These are phyloP conservation scores for Sophora flavescens DNA, from an alignment of 306 rosid genomes.

Conservation along the genomic window DNA sequence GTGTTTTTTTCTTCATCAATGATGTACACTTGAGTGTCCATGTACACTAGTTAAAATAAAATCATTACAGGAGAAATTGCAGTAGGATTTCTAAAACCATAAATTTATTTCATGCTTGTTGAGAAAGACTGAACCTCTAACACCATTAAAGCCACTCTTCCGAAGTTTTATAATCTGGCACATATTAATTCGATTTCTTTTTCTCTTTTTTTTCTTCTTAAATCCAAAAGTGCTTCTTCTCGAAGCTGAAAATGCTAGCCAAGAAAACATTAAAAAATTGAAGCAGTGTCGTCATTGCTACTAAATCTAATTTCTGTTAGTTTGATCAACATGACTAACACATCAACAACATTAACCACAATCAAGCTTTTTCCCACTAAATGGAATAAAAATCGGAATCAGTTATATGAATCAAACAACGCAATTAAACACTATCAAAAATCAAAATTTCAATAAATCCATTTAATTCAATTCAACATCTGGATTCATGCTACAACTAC, in stretches of 20 bases:
- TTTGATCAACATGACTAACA: not conserved
- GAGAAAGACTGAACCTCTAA: not conserved
- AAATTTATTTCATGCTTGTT: not conserved
- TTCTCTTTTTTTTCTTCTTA: not conserved
- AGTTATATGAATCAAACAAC: not conserved
- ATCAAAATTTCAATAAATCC: slow-evolving; percentile 7
- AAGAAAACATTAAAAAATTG: not conserved
- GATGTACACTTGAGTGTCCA: not conserved
- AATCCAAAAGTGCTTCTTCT: not conserved
- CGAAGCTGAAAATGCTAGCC: not conserved
- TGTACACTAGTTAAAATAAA: not conserved
- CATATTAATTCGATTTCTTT: not conserved
- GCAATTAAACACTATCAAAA: not conserved
- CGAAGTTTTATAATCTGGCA: not conserved
- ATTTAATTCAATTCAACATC: slow-evolving; percentile 29
- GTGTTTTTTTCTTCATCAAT: not conserved
- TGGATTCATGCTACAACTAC: slow-evolving; percentile 10
- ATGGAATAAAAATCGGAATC: not conserved
- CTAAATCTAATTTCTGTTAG: not conserved
- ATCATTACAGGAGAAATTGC: not conserved
- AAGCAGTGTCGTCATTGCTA: not conserved
- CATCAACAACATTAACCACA: not conserved
- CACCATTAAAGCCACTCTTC: not conserved
- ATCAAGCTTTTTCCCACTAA: no score
- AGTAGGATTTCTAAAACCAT: no score